Percentiles rank a stretch among this genome's conserved stretches.
Conservation (phyloP, 768 basidiomycete species). For the Rhodotorula paludigena region DNA sequence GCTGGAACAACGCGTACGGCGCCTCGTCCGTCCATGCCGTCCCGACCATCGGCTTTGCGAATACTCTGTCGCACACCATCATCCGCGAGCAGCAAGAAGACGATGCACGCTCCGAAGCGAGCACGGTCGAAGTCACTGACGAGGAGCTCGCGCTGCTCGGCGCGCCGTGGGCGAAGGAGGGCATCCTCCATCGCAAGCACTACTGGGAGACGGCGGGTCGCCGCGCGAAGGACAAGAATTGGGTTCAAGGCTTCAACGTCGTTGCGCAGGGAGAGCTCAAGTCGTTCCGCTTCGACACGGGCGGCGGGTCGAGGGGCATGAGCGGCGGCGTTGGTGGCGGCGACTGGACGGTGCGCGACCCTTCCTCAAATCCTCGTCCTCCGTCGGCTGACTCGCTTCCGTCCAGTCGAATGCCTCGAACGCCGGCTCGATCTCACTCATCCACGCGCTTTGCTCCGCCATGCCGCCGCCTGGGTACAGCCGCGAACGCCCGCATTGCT, state of each 20-base stretch:
- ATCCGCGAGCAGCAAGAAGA: slow-evolving; percentile 91
- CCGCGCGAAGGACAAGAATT: slow-evolving; percentile 77
- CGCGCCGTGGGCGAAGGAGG: slow-evolving; percentile 98
- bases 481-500: slow-evolving; percentile 82
- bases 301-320: slow-evolving; percentile 3
- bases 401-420: slow-evolving; percentile 73
- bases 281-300: slow-evolving; percentile 89
- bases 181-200: slow-evolving; percentile 87
- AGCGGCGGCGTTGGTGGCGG: slow-evolving; percentile 69
- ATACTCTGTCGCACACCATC: slow-evolving; percentile 93
- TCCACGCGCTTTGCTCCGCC: slow-evolving; percentile 80
- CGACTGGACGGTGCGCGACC: slow-evolving; percentile 81
- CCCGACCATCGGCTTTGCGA: slow-evolving; percentile 91
- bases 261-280: slow-evolving; percentile 88
- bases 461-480: slow-evolving; percentile 90
- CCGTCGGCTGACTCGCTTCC: not conserved
- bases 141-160: slow-evolving; percentile 93
- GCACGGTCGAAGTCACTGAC: slow-evolving; percentile 51
- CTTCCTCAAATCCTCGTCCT: not conserved
- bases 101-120: slow-evolving; percentile 64
- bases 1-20: slow-evolving; percentile 32
- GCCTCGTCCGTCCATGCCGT: slow-evolving; percentile 42
- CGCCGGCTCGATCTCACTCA: slow-evolving; percentile 74
- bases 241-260: slow-evolving; percentile 94
- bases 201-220: slow-evolving; percentile 84